These are phyloP conservation scores for Corymbia maculata DNA, from an alignment of 345 rosid genomes.

Conservation along the genomic window DNA sequence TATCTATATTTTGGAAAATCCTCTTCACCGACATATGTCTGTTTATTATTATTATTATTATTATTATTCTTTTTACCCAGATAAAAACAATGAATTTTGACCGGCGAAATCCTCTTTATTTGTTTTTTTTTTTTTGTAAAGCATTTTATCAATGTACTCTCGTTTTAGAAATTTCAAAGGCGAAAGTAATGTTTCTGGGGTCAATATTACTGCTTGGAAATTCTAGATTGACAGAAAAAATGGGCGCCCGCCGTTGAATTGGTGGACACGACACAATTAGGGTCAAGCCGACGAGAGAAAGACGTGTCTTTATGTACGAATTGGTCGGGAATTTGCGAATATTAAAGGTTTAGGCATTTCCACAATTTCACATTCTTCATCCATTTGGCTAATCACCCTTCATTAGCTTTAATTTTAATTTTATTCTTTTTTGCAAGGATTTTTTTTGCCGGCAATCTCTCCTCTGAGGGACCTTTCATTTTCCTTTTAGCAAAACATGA, in stretches of 20 bases:
- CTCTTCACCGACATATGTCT: neutral
- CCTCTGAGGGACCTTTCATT: neutral
- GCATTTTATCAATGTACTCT: neutral
- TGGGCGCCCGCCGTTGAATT: neutral
- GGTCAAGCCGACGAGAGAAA: neutral
- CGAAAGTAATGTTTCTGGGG: neutral
- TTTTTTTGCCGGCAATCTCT: neutral
- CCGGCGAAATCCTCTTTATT: neutral
- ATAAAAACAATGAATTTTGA: neutral
- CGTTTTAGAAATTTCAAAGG: neutral
- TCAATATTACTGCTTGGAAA: neutral
- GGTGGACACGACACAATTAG: neutral
- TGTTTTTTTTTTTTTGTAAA: neutral
- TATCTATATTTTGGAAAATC: neutral
- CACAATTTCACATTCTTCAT: neutral
- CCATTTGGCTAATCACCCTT: neutral
- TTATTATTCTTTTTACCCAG: neutral
- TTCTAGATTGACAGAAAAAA: neutral
- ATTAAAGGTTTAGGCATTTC: neutral
- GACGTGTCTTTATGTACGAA: neutral
- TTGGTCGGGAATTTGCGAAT: neutral
- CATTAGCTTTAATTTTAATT: neutral
- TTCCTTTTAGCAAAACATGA: neutral
- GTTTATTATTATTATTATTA: neutral
- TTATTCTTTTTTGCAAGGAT: neutral